These are phyloP conservation scores for Phytophthora macrochlamydospora DNA, from an alignment of 352 stramenopile genomes.

Conservation along the genomic window DNA sequence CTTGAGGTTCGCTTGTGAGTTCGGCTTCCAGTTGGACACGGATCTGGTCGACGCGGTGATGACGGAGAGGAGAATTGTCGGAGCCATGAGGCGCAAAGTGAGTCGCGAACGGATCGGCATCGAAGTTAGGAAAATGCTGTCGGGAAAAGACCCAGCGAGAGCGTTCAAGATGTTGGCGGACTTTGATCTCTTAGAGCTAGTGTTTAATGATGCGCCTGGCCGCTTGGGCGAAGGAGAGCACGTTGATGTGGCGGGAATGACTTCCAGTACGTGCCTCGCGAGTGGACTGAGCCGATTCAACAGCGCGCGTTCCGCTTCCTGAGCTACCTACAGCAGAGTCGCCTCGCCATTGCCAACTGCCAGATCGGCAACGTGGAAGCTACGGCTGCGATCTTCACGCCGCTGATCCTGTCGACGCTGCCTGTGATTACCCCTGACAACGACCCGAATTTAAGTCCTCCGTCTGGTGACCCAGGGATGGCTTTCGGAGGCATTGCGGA, in stretches of 20 bases:
- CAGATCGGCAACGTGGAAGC: conserved; percentile 68
- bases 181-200: conserved; percentile 65
- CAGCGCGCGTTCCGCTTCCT: conserved; percentile 38
- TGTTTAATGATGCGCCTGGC: conserved; percentile 60
- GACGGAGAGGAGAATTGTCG: conserved; percentile 57
- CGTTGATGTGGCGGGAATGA: conserved; percentile 7
- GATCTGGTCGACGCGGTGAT: conserved; percentile 67
- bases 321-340: conserved; percentile 56
- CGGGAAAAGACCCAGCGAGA: conserved; percentile 55
- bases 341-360: conserved; percentile 39
- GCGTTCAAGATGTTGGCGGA: conserved; percentile 62
- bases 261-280: conserved; percentile 26
- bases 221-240: conserved; percentile 15
- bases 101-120: conserved; percentile 91
- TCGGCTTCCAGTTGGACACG: conserved; percentile 92
- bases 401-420: conserved; percentile 43
- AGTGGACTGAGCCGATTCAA: conserved; percentile 44
- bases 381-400: conserved; percentile 53
- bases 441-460: conserved; percentile 8
- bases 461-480: neutral
- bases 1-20: conserved; percentile 97
- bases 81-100: conserved; percentile 84
- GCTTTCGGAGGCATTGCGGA: conserved; percentile 17
- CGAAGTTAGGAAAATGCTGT: conserved; percentile 83
- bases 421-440: conserved; percentile 22